A percentile compares a stretch with the other conserved stretches of the same genome.
Evolutionary conservation across 768 basidiomycete species (phyloP).

Genomic region (Clavaria fumosa): DNA sequence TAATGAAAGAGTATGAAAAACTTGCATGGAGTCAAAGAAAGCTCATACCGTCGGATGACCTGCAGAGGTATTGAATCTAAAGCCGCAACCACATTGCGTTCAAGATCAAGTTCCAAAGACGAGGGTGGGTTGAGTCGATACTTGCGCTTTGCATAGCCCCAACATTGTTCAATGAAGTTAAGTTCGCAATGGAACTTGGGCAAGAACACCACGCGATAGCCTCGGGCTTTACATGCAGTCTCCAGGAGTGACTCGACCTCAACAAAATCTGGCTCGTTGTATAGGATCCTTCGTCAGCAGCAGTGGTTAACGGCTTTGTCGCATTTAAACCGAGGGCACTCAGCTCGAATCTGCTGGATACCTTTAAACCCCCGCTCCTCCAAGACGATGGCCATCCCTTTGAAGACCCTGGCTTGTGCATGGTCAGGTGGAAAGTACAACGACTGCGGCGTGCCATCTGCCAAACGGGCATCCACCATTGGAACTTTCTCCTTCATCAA

Average conservation of each 20-base stretch:
- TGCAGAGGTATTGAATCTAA: constrained; percentile 16
- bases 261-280: not conserved
- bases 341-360: not conserved
- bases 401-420: constrained; percentile 1
- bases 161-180: not conserved
- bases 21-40: too few species aligned
- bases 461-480: constrained; percentile 2
- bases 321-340: not conserved
- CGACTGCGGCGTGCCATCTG: constrained; percentile 1
- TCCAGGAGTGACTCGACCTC: not conserved
- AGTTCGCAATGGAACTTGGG: not conserved
- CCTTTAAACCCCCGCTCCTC: constrained; percentile 1
- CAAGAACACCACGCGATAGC: not conserved
- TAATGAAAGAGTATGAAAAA: too few species aligned
- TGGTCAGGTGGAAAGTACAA: constrained; percentile 7
- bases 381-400: constrained; percentile 7
- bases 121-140: not conserved
- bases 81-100: constrained; percentile 16
- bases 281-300: not conserved
- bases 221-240: not conserved
- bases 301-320: not conserved
- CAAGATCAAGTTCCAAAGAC: not conserved
- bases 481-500: not conserved
- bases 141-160: not conserved
- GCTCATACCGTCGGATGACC: constrained; percentile 11